Base-by-base conservation (phyloP, 108 stramenopile species). In the Stephanodiscus minutulus region DNA sequence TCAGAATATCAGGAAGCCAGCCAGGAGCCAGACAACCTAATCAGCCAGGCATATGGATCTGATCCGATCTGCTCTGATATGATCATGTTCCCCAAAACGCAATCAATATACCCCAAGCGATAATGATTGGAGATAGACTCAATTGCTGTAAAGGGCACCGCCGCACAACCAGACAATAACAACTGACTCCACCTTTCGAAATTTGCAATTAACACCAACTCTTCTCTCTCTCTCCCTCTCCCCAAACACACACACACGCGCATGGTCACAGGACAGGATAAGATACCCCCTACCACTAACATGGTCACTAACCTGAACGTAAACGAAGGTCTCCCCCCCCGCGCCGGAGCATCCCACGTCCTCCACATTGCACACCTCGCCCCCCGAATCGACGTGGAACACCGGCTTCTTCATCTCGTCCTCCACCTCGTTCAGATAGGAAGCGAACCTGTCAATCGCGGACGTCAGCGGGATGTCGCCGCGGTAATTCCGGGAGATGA, bases 401-500 rank as follows among this genome's bases (percentile, higher is more conserved):
- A 91, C 83, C 0, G 93, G 91, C 66, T 91, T 91, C 69, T 90
- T 91, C 49, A 77, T 79, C 41, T 94, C 91, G 9, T 95, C 94
- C 20, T 91, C 90, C 11, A 87, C 87, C 47, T 95, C 90, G 13
- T 74, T 33, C 29, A 95, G 74, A 59, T 95, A 95, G 24, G 74
- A 85, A 7, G 87, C 85, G 74, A 95, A 95, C 20, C 81, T 79
- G 55, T 92, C 91, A 59, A 90, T 85, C 11, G 88, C 88, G 47
- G 88, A 84, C 15, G 88, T 82, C 57, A 97, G 74, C 13, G 97
- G 94, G 36, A 99, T 90, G 72, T 99, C 99, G 5, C 99, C 99
- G 9, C 99, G 85, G 80, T 98, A 99, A 76, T 99, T 98, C 17
- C 99, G 92, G 64, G 94, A 90, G 77, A 98, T 98, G 56, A 99